These are phyloP conservation scores for Hypoxylon sp. DNA, from an alignment of 2,329 filamentous ascomycete genomes.

Conservation along the genomic window DNA sequence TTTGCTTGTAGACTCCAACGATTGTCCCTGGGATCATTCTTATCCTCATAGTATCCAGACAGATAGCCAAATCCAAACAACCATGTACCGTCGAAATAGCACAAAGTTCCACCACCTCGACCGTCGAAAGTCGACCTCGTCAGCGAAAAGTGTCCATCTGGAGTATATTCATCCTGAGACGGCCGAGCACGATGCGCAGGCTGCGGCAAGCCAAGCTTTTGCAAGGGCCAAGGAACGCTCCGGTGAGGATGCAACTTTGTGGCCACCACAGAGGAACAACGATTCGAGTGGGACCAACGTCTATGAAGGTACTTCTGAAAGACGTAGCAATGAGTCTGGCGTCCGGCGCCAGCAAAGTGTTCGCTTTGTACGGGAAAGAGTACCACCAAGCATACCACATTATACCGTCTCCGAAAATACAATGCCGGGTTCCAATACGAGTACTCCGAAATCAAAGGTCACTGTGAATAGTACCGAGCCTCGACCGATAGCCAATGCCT, in stretches of 20 bases:
- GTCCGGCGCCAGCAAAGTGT: constrained; percentile 66
- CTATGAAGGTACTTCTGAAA: constrained; percentile 35
- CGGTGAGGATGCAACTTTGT: constrained; percentile 53
- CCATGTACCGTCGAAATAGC: constrained; percentile 66
- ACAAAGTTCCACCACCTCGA: constrained; percentile 60
- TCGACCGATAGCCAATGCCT: constrained; percentile 38
- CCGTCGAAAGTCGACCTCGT: constrained; percentile 68
- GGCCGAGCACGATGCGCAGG: constrained; percentile 71
- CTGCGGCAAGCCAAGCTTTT: constrained; percentile 73
- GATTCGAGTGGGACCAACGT: constrained; percentile 26
- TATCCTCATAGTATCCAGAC: constrained; percentile 14
- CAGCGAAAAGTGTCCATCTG: constrained; percentile 61
- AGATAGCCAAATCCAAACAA: constrained; percentile 6
- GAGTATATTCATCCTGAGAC: constrained; percentile 63
- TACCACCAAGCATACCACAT: constrained; percentile 10
- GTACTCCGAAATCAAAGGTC: constrained; percentile 13
- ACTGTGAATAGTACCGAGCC: constrained; percentile 16
- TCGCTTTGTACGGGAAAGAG: constrained; percentile 60
- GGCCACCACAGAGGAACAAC: constrained; percentile 52
- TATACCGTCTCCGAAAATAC: constrained; percentile 7
- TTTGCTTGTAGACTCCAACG: constrained; percentile 2
- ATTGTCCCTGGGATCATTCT: background rate
- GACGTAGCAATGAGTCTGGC: constrained; percentile 42
- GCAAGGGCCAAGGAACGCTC: constrained; percentile 62
- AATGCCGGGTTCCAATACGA: constrained; percentile 13